Conservation (phyloP, 495 filamentous ascomycete species). For the Xylaria castorea region DNA sequence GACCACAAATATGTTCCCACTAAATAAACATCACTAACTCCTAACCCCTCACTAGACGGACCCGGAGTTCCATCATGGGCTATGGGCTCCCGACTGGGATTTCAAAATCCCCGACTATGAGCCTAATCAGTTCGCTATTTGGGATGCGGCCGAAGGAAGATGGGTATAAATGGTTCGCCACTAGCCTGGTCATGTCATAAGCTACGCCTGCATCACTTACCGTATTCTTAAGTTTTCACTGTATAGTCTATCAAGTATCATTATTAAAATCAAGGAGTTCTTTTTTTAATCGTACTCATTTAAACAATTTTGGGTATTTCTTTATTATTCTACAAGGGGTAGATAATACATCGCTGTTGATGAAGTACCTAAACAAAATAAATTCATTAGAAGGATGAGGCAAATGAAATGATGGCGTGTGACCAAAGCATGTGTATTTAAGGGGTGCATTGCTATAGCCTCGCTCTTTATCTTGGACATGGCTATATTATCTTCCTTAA, state of each 20-base stretch:
- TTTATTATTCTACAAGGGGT: not conserved
- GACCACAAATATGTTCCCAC: not conserved
- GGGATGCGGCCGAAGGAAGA: not conserved
- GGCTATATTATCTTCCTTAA: not conserved
- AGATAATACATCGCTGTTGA: not conserved
- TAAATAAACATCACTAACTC: not conserved
- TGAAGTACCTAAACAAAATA: not conserved
- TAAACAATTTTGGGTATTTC: not conserved
- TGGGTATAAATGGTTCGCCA: not conserved
- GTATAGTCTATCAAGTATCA: not conserved
- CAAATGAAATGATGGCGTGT: no score
- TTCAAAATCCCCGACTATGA: constrained; percentile 10
- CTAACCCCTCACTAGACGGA: not conserved
- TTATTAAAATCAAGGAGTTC: not conserved
- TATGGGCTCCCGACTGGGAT: constrained; percentile 6
- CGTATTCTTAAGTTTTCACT: not conserved
- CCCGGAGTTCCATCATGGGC: not conserved
- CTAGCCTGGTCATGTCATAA: not conserved
- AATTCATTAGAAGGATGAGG: not conserved
- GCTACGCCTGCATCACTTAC: not conserved
- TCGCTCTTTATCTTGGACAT: not conserved
- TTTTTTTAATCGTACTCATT: not conserved
- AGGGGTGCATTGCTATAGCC: not conserved
- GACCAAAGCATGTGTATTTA: no score
- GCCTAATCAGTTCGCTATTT: not conserved